Evolutionary conservation across 2,329 filamentous ascomycete species (phyloP), one percentile per base, ranked within the genome.

Genomic region (Chrysoporthe austroafricana): DNA sequence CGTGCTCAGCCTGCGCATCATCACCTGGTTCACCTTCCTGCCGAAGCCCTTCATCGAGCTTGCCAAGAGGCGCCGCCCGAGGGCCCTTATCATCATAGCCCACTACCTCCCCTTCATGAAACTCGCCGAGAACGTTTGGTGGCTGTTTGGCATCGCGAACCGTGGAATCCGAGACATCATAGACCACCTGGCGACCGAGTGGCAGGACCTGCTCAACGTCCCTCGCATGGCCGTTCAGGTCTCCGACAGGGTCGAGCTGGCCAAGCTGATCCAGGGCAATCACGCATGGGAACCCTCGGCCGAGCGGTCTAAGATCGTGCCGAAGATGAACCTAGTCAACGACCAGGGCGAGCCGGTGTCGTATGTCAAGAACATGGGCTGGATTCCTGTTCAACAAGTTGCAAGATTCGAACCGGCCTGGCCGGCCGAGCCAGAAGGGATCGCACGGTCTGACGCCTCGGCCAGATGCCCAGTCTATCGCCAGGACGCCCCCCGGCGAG

Each of bases 1-100:
- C 21, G 75, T 83, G 36, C 77, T 87, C 71, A 75, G 78, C 67
- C 74, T 87, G 16, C 82, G 85, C 64, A 79, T 85, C 73, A 80
- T 85, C 69, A 85, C 83, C 11, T 85, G 83, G 77, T 81, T 85
- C 66, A 87, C 84, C 2, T 87, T 83, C 63, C 69, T 86, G 26
- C 82, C 83, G 6, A 73, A 73, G 0, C 69, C 70, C 5, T 84
- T 87, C 64, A 73, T 85, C 64, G 76, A 81, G 2, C 75, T 85
- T 7, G 79, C 80, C 1, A 77, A 79, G 16, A 70, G 79, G 34
- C 76, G 74, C 59, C 77, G 80, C 1, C 82, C 83, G 0, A 80
- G 82, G 39, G 81, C 84, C 2, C 76, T 88, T 0, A 70, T 87
- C 62, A 84, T 88, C 48, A 63, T 88, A 13, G 84, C 84, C 1